These are phyloP conservation scores for Apiotrichum gamsii DNA, from an alignment of 1,284 basidiomycete genomes.

Conservation along the genomic window DNA sequence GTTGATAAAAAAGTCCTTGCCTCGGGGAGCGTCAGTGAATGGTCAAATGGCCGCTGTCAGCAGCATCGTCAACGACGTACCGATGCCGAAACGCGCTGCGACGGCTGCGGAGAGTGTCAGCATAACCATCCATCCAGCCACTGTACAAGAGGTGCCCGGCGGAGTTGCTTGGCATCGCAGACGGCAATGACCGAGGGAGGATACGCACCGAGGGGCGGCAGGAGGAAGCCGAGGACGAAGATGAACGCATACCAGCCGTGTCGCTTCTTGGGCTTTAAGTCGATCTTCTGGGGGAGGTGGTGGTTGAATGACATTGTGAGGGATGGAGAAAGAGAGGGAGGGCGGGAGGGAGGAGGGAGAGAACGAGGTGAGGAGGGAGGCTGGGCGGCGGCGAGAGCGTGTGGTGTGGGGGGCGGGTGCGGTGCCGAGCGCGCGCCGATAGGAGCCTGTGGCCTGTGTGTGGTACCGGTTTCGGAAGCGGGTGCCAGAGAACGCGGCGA, in stretches of 20 bases:
- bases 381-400: neutral
- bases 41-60: neutral
- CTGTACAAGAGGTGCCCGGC: neutral
- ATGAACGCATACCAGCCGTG: slow-evolving; percentile 79
- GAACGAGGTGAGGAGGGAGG: neutral
- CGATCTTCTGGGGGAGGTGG: slow-evolving; percentile 52
- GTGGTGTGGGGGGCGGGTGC: no score
- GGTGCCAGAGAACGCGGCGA: no score
- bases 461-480: no score
- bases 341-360: neutral
- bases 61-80: neutral
- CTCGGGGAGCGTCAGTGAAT: neutral
- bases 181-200: neutral
- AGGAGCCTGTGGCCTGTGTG: no score
- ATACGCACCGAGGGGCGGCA: slow-evolving; percentile 74
- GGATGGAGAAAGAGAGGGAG: neutral
- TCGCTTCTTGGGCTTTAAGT: slow-evolving; percentile 63
- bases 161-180: no score
- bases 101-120: slow-evolving; percentile 58
- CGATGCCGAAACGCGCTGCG: slow-evolving; percentile 88
- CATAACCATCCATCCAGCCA: neutral
- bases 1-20: slow-evolving; percentile 84
- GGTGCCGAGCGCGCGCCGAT: no score
- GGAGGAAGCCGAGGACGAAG: slow-evolving; percentile 72
- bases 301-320: slow-evolving; percentile 24